Percentiles rank a stretch among this genome's conserved stretches.
Conservation (phyloP, 2,329 filamentous ascomycete species). For the Ascochyta fabae region DNA sequence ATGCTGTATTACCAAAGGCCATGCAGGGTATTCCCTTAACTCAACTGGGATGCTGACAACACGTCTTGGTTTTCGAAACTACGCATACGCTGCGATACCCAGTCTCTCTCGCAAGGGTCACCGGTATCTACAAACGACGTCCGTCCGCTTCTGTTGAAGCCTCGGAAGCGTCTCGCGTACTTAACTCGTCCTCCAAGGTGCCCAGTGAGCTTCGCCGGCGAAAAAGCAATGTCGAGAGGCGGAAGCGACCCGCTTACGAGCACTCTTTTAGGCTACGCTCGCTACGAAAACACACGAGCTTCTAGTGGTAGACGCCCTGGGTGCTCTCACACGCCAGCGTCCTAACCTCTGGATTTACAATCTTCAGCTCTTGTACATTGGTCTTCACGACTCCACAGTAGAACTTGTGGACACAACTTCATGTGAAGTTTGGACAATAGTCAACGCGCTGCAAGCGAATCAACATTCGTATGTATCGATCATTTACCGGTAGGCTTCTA, state of each 20-base stretch:
- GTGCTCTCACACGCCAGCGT: not conserved
- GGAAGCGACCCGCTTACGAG: not conserved
- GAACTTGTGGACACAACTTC: not conserved
- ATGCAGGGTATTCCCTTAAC: not conserved
- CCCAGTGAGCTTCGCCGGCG: not conserved
- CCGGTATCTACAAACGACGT: not conserved
- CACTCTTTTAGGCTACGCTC: not conserved
- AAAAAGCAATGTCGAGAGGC: constrained; percentile 4
- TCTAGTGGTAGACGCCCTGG: not conserved
- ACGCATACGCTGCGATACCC: not conserved
- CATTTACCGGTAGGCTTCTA: not conserved
- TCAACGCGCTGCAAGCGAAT: not conserved
- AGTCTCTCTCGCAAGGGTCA: not conserved
- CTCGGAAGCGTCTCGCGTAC: not conserved
- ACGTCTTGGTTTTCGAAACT: not conserved
- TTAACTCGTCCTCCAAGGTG: not conserved
- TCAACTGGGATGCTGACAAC: not conserved
- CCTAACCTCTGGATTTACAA: not conserved
- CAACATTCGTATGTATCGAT: not conserved
- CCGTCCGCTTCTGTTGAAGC: not conserved
- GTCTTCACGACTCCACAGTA: not conserved
- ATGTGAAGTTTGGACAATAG: not conserved
- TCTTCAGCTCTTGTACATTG: not conserved
- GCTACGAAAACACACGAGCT: not conserved
- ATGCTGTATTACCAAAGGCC: constrained; percentile 2